Evolutionary conservation across 2,329 filamentous ascomycete species (phyloP), one percentile per base, ranked within the genome.

Genomic region (Aspergillus felis): DNA sequence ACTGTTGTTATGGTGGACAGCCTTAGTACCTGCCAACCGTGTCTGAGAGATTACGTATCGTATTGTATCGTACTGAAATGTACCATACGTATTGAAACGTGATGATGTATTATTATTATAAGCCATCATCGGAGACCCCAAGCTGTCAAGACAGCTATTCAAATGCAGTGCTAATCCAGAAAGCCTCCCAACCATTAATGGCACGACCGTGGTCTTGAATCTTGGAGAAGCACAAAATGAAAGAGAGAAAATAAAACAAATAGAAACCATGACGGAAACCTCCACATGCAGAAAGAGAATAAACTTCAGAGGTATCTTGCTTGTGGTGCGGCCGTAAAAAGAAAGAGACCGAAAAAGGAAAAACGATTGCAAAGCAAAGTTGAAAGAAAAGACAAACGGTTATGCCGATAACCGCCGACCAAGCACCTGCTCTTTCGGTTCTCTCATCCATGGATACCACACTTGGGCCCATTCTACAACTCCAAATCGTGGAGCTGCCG

Each of bases 381-480:
- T 38, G 32, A 46, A 53, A 28, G 12, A 50, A 50, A 50, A 56
- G 25, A 49, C 24, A 53, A 44, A 25, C n/a, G 25, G 24, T 57
- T 46, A 66, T 28, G 59, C 54, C 20, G 57, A 50, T 25, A 66
- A 50, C 22, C 59, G 60, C 59, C 58, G 58, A 38, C 53, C 57
- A 35, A 63, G 28, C 4, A 66, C 67, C 41, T 67, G 57, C 25
- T 69, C 69, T 50, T 60, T 68, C 54, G 58, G 62, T 61, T 72
- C 70, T 10, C 68, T 68, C 76, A 78, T 78, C 76, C 76, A 78
- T 24, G 74, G 71, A 67, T 74, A 79, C 68, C 76, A 74, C 22
- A 73, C 64, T 46, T 69, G 67, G 17, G 70, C 73, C 67, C 71
- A 75, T 51, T 74, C 69, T 25, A 76, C 63, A 35, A 78, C 75